Evolutionary conservation across 2,329 filamentous ascomycete genomes (phyloP), one percentile per base, ranked within the genome.

Genomic region (Claviceps monticola): DNA sequence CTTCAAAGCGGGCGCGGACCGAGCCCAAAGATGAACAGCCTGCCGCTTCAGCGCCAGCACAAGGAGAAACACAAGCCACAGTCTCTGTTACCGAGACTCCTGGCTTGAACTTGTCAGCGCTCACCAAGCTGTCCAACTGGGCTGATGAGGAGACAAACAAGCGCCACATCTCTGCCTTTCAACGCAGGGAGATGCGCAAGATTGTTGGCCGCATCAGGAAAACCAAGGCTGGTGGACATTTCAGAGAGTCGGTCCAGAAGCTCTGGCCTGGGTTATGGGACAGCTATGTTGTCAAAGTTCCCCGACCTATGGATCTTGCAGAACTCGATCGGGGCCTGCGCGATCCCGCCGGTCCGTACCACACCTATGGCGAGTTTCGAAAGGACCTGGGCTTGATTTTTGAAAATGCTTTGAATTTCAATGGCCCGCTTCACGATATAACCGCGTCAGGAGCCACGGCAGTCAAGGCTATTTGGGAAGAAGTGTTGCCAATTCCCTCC

Each of bases 311-410:
- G 74, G 91, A 97, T 66, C 76, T 98, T 39, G 75, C 77, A 41
- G 84, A 84, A 9, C 86, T 98, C 61, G 91, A 97, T 62, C 74
- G 76, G 50, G 90, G 86, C 57, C 67, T 97, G 38, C 88, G 88
- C 61, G 75, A 80, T 34, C 76, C 79, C 50, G 68, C 75, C 23
- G 56, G 60, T 3, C 56, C 57, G 47, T 97, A 96, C 64, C 61
- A 68, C 8, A 81, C 78, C 5, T 75, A 89, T n/a, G 79, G 83
- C 49, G 81, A 81, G 4, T 84, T 95, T 62, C 80, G 83, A 59
- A 72, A 74, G 46, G 89, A 95, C 60, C 76, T 96, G 49, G 71
- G 82, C 36, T 74, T 89, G 51, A 84, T 98, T 64, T 79, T 91
- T 56, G 72, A 82, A 54, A 98, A 98, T 64, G 82, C 86, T 1